These are phyloP conservation scores for Posidonia oceanica DNA, from an alignment of 116 monocot species.

Conservation along the genomic window DNA sequence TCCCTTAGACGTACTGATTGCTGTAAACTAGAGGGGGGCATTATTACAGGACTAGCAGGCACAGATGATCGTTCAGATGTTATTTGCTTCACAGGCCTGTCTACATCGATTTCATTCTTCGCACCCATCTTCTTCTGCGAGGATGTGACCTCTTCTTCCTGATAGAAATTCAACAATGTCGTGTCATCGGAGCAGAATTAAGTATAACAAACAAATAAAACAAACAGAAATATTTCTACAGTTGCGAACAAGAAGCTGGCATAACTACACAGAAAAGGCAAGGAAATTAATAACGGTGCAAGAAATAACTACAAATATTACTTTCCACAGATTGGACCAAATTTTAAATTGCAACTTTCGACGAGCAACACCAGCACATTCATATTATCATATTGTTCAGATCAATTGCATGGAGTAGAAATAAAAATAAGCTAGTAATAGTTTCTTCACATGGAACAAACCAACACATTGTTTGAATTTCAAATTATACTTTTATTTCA, in stretches of 20 bases:
- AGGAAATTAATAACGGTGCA: neutral
- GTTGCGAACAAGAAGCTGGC: neutral
- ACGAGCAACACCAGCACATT: no score
- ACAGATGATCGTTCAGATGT: conserved; percentile 23
- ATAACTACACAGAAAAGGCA: neutral
- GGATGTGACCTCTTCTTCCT: conserved; percentile 20
- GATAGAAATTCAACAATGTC: neutral
- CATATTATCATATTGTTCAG: no score
- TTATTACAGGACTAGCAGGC: neutral
- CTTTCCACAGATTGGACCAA: no score
- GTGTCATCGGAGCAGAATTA: neutral
- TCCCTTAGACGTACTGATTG: conserved; percentile 14
- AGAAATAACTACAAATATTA: neutral
- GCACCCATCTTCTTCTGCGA: conserved; percentile 27
- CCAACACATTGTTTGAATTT: no score
- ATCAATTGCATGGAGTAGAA: no score
- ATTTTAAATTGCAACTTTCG: no score
- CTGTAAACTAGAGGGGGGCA: conserved; percentile 9
- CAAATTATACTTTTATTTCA: no score
- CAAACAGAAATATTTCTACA: neutral
- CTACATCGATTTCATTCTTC: conserved; percentile 27
- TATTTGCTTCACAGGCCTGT: conserved; percentile 1
- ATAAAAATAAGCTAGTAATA: no score
- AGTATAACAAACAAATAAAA: neutral
- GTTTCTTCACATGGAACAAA: no score